A percentile compares a stretch with the other conserved stretches of the same genome.
phyloP scores from a whole-genome alignment of 768 basidiomycete species.

The Lactarius hengduanensis region DNA sequence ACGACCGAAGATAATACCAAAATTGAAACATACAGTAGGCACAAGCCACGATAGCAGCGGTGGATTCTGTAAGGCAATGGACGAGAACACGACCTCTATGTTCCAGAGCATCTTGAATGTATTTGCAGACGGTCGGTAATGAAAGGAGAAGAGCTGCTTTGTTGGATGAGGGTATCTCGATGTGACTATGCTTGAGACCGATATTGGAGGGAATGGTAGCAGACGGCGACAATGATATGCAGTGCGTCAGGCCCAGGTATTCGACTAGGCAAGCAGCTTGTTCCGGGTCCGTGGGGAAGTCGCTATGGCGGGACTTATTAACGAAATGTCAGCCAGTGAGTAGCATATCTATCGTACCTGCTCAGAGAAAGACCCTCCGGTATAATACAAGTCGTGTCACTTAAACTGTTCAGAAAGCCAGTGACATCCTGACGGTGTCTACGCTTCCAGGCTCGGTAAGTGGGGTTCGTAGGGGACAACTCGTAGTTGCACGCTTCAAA shows the following conservation, averaged over 20 bases:
- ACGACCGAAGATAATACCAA: not conserved
- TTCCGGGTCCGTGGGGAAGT: slow-evolving; percentile 54
- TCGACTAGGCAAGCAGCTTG: slow-evolving; percentile 50
- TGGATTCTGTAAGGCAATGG: slow-evolving; percentile 52
- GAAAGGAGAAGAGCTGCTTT: slow-evolving; percentile 45
- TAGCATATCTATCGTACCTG: slow-evolving; percentile 38
- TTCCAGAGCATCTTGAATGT: slow-evolving; percentile 44
- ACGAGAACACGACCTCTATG: slow-evolving; percentile 51
- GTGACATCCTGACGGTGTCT: slow-evolving; percentile 52
- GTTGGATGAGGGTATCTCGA: slow-evolving; percentile 42
- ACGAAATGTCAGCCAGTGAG: not conserved
- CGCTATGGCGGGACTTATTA: slow-evolving; percentile 37
- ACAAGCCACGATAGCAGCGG: slow-evolving; percentile 52
- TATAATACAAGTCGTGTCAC: slow-evolving; percentile 53
- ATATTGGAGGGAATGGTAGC: slow-evolving; percentile 38
- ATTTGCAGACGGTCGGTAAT: slow-evolving; percentile 47
- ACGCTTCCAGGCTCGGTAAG: slow-evolving; percentile 60
- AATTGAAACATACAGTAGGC: slow-evolving; percentile 46
- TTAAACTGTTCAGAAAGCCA: slow-evolving; percentile 49
- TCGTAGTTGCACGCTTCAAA: slow-evolving; percentile 53
- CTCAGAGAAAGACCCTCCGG: slow-evolving; percentile 50
- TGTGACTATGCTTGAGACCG: slow-evolving; percentile 42
- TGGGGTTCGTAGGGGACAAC: slow-evolving; percentile 42
- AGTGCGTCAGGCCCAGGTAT: slow-evolving; percentile 53
- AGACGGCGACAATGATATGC: slow-evolving; percentile 57